Percentiles rank a stretch among this genome's conserved stretches.
phyloP scores from a whole-genome alignment of 208 protist genomes.

The Leishmania turanica region DNA sequence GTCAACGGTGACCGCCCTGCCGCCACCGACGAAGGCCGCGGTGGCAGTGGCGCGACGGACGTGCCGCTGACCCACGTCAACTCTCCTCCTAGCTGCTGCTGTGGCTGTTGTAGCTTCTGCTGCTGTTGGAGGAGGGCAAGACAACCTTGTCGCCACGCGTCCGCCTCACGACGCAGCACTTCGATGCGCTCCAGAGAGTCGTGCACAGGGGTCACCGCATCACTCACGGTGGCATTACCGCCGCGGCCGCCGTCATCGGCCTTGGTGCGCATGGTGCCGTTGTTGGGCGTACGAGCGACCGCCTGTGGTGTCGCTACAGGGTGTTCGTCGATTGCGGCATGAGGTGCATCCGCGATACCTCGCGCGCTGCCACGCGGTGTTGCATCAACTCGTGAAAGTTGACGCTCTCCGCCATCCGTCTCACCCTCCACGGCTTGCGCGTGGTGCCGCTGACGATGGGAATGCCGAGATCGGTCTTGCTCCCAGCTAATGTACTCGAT shows the following conservation, averaged over 20 bases:
- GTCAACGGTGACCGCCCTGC: not conserved
- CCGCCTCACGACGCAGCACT: constrained; percentile 45
- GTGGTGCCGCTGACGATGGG: constrained; percentile 23
- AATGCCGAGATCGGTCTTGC: constrained; percentile 34
- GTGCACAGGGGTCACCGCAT: not conserved
- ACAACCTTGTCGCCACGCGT: constrained; percentile 51
- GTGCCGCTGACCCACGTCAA: not conserved
- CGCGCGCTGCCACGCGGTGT: not conserved
- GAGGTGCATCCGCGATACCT: not conserved
- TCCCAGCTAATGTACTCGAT: constrained; percentile 56
- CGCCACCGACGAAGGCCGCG: not conserved
- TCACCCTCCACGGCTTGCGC: not conserved
- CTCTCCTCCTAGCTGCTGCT: not conserved
- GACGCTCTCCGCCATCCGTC: not conserved
- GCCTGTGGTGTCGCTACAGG: not conserved
- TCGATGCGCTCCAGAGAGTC: constrained; percentile 15
- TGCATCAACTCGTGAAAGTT: constrained; percentile 18
- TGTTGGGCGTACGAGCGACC: not conserved
- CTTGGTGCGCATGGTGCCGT: not conserved
- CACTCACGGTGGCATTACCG: constrained; percentile 2
- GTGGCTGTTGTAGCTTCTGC: constrained; percentile 10
- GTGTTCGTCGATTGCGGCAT: not conserved
- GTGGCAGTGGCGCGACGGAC: constrained; percentile 3
- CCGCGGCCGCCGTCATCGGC: not conserved
- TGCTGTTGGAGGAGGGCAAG: constrained; percentile 36